phyloP scores from a whole-genome alignment of 345 rosid genomes.

The Cardamine chenopodiifolia region DNA sequence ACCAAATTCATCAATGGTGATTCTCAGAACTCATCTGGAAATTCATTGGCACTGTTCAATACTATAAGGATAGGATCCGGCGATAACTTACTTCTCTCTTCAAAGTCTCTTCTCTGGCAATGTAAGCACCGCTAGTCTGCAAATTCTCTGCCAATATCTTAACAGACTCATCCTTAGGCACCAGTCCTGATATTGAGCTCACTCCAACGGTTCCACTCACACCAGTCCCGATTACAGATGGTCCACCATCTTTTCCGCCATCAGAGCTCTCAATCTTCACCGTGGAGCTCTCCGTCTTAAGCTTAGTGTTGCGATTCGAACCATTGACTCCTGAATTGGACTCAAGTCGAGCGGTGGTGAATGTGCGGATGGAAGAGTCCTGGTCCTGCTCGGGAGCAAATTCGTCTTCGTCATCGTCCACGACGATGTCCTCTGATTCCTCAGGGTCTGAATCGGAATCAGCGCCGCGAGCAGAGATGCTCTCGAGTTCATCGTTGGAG shows the following conservation, averaged over 20 bases:
- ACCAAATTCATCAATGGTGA: not conserved
- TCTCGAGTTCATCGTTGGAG: constrained; percentile 96
- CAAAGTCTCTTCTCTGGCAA: constrained; percentile 90
- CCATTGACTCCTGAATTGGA: constrained; percentile 46
- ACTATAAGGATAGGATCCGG: not conserved
- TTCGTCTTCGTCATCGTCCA: constrained; percentile 90
- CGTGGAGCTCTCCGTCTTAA: constrained; percentile 62
- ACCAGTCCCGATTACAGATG: constrained; percentile 43
- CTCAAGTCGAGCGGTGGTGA: constrained; percentile 86
- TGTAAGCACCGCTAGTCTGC: constrained; percentile 97
- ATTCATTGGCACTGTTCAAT: not conserved
- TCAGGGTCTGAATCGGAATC: constrained; percentile 83
- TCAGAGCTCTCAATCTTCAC: constrained; percentile 83
- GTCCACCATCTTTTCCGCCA: constrained; percentile 60
- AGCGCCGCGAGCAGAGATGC: constrained; percentile 90
- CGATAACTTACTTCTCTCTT: constrained; percentile 70
- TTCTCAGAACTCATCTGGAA: not conserved
- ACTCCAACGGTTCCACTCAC: constrained; percentile 49
- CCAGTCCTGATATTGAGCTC: constrained; percentile 53
- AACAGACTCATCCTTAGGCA: constrained; percentile 72
- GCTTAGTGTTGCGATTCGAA: constrained; percentile 60
- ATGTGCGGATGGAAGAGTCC: constrained; percentile 83
- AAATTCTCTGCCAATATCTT: constrained; percentile 88
- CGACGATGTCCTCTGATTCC: constrained; percentile 86
- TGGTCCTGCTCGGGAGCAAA: constrained; percentile 61